A percentile compares a stretch with the other conserved stretches of the same genome.
Conservation (phyloP, 2,329 filamentous ascomycete species). For the Gliomastix tumulicola region DNA sequence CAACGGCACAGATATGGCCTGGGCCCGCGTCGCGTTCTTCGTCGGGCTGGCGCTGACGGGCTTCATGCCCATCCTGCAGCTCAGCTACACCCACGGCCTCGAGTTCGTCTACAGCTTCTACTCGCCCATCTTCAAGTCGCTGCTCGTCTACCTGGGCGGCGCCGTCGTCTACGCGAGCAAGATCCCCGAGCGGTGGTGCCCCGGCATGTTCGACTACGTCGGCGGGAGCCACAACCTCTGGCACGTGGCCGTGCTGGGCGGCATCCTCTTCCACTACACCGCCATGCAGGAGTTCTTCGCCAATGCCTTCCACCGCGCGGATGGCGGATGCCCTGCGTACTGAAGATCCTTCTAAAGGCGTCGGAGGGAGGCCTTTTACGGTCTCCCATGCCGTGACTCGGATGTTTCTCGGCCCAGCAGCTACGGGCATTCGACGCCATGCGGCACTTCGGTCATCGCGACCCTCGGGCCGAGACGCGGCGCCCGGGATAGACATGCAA, state of each 20-base stretch:
- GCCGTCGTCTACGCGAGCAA: constrained; percentile 87
- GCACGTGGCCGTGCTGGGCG: constrained; percentile 90
- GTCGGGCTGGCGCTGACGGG: constrained; percentile 81
- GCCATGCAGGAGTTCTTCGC: constrained; percentile 96
- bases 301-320: constrained; percentile 62
- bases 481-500: too few relatives aligned
- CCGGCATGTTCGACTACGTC: constrained; percentile 90
- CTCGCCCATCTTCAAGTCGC: constrained; percentile 74
- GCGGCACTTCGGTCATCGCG: too few relatives aligned
- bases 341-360: too few relatives aligned
- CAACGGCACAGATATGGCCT: constrained; percentile 87
- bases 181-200: constrained; percentile 86
- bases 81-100: constrained; percentile 70
- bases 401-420: too few relatives aligned
- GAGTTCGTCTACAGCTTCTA: constrained; percentile 87
- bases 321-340: constrained; percentile 48
- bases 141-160: constrained; percentile 78
- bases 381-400: too few relatives aligned
- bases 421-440: too few relatives aligned
- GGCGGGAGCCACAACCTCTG: constrained; percentile 96
- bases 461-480: too few relatives aligned
- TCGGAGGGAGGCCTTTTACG: too few relatives aligned
- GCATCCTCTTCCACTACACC: constrained; percentile 93
- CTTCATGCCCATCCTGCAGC: constrained; percentile 80
- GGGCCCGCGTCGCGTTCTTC: constrained; percentile 88